Evolutionary conservation across 176 grass and related monocot species (phyloP).

Genomic region (Oryza australiensis): DNA sequence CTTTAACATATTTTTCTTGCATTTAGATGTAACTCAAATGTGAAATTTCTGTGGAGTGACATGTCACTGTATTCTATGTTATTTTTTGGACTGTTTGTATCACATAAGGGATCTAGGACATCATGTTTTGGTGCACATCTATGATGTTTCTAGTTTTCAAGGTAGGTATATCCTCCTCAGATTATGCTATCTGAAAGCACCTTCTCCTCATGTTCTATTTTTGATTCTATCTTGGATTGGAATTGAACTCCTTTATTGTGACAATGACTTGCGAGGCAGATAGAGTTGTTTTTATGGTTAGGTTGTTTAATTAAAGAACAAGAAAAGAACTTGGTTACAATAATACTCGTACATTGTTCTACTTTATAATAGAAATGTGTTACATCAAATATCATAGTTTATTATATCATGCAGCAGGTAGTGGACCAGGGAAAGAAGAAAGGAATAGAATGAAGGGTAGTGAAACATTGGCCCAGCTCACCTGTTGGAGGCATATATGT

Average conservation of each 20-base stretch:
- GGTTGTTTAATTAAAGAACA: background rate
- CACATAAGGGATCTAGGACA: too few relatives aligned
- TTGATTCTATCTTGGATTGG: background rate
- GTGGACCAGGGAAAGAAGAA: background rate
- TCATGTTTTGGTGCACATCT: background rate
- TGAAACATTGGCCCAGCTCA: background rate
- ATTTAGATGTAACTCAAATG: too few relatives aligned
- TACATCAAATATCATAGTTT: background rate
- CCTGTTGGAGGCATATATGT: background rate
- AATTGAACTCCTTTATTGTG: background rate
- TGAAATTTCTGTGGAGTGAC: too few relatives aligned
- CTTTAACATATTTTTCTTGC: too few relatives aligned
- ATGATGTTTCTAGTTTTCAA: background rate
- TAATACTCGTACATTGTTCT: background rate
- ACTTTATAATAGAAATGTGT: background rate
- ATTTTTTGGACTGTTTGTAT: too few relatives aligned
- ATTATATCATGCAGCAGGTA: background rate
- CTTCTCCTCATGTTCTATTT: background rate
- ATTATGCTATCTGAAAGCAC: conserved; percentile 26
- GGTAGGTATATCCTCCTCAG: background rate
- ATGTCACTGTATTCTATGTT: too few relatives aligned
- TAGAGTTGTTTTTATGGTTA: background rate
- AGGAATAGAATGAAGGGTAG: background rate
- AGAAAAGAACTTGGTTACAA: background rate
- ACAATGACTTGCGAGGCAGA: background rate